Evolutionary conservation across 2,329 filamentous ascomycete genomes (phyloP).

Genomic region (Berkeleyomyces basicola): DNA sequence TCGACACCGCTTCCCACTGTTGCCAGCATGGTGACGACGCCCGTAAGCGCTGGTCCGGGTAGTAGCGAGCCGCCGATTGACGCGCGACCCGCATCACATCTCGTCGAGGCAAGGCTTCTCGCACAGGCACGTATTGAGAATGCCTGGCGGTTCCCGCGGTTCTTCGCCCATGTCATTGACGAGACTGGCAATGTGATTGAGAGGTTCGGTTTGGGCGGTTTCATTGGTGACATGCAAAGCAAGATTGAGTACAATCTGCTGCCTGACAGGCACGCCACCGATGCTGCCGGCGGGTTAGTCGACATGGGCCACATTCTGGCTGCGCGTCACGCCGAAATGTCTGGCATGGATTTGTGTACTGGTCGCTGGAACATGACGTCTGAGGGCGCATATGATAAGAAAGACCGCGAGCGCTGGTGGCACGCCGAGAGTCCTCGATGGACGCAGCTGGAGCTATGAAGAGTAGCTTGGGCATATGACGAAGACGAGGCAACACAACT

Average conservation of each 20-base stretch:
- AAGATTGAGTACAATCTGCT: conserved; percentile 42
- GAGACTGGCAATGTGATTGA: conserved; percentile 35
- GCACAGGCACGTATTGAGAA: conserved; percentile 50
- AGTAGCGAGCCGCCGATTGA: conserved; percentile 18
- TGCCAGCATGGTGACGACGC: conserved; percentile 6
- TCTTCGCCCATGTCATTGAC: conserved; percentile 40
- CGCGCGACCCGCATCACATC: conserved; percentile 22
- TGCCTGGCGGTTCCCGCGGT: conserved; percentile 35
- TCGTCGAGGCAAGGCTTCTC: conserved; percentile 37
- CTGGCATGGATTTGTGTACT: conserved; percentile 25
- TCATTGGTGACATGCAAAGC: conserved; percentile 42
- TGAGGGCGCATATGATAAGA: conserved; percentile 24
- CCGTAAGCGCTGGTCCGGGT: conserved; percentile 17
- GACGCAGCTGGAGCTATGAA: conserved; percentile 18
- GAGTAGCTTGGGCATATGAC: not conserved
- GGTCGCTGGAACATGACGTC: conserved; percentile 30
- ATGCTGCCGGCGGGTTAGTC: conserved; percentile 39
- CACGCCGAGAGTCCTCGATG: conserved; percentile 33
- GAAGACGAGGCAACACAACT: not conserved
- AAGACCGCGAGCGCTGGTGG: conserved; percentile 34
- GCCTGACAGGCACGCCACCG: conserved; percentile 38
- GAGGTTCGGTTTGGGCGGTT: conserved; percentile 40
- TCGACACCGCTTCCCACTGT: conserved; percentile 6
- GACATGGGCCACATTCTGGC: conserved; percentile 34
- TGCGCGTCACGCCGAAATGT: conserved; percentile 30